Base-by-base conservation (phyloP, 208 protist species). In the Strigomonas galati region DNA sequence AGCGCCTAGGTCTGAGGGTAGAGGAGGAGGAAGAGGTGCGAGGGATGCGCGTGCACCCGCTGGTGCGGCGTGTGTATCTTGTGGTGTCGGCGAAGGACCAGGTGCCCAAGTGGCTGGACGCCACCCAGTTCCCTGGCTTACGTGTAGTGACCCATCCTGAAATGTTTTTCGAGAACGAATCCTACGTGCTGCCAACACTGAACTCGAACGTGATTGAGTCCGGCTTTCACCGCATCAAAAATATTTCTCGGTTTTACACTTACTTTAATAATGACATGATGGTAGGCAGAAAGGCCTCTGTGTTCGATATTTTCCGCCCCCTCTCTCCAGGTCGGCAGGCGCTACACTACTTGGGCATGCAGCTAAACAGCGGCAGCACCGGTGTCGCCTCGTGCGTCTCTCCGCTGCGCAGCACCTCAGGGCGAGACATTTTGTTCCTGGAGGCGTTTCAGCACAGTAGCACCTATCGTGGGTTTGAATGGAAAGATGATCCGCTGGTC, bases 251-350 rank as follows among this genome's bases (percentile, higher is more conserved):
- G 35, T 85, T 77, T 56, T 85, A 73, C 35, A 26, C 70, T 28
- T 82, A 85, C 72, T 62, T 77, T 30, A 73, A 74, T 51, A 85
- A 85, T 27, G 79, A 85, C 63, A 82, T 82, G 76, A 40, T 85
- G 5, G 26, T 78, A 1, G 73, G 76, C n/a, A 72, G 76, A 0
- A 57, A 40, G 21, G 24, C 82, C 21, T 82, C 76, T 0, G 28
- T 80, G 23, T 80, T 85, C 27, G 80, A 85, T 52, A 55, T 80
- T 15, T 82, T 85, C 55, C 65, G 80, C 17, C 76, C 77, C 0
- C 63, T 85, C 46, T 79, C 76, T 5, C 74, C 70, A 7, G 37
- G 32, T 2, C 67, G 70, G 0, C 78, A 80, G 61, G n/a, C 32
- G n/a, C 59, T 70, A 40, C 59, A 57, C 56, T 63, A 54, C 35